These are phyloP conservation scores for Scutellaria galericulata DNA, from an alignment of 257 asterid genomes.

Conservation along the genomic window DNA sequence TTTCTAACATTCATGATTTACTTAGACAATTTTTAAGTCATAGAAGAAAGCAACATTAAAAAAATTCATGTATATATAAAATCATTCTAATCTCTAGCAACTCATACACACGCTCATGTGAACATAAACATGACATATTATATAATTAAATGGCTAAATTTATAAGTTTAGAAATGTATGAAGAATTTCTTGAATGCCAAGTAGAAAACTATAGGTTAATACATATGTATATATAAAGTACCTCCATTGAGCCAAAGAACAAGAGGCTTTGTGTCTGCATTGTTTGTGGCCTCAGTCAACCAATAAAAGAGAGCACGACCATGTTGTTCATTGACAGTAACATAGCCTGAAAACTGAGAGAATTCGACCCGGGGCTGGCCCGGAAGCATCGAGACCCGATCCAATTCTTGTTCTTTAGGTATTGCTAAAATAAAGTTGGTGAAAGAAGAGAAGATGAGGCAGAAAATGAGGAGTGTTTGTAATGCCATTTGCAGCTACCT, in stretches of 20 bases:
- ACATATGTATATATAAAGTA: constrained; percentile 5
- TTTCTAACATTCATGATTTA: too few species aligned
- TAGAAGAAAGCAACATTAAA: too few species aligned
- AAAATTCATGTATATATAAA: too few species aligned
- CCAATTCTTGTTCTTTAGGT: constrained; percentile 59
- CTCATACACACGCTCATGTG: background rate
- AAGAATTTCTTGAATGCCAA: background rate
- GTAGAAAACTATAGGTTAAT: background rate
- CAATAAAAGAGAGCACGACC: constrained; percentile 83
- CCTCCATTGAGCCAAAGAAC: constrained; percentile 96
- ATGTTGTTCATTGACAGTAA: constrained; percentile 59
- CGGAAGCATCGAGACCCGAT: constrained; percentile 60
- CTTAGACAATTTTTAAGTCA: too few species aligned
- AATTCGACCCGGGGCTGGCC: constrained; percentile 76
- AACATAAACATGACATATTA: constrained; percentile 2
- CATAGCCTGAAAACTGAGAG: constrained; percentile 77
- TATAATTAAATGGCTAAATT: background rate
- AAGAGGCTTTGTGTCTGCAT: constrained; percentile 60
- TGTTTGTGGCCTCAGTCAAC: constrained; percentile 63
- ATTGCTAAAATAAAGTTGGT: constrained; percentile 4
- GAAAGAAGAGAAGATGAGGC: constrained; percentile 29
- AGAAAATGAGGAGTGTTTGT: constrained; percentile 16
- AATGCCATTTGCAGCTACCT: constrained; percentile 30
- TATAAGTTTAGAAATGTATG: background rate
- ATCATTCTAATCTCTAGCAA: too few species aligned